Evolutionary conservation across 352 stramenopile species (phyloP).

Genomic region (Phytophthora cactorum): DNA sequence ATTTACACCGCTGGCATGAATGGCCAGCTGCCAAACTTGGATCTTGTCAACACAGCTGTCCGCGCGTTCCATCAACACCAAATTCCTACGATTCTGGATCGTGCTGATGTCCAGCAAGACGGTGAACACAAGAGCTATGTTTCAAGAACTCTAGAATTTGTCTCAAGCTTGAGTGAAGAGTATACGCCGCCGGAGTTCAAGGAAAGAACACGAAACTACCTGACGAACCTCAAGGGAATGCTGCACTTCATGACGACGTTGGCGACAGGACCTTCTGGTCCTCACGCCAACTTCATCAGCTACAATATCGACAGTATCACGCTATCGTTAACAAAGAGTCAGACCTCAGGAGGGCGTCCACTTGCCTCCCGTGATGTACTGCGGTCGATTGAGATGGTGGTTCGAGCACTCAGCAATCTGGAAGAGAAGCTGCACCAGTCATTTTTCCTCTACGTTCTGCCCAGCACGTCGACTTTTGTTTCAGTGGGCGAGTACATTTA

Average conservation of each 20-base stretch:
- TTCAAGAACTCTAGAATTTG: slow-evolving; percentile 1
- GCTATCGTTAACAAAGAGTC: slow-evolving; percentile 41
- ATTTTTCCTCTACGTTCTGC: slow-evolving; percentile 89
- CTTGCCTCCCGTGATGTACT: slow-evolving; percentile 49
- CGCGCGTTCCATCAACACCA: slow-evolving; percentile 51
- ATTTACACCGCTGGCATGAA: slow-evolving; percentile 80
- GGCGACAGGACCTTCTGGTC: slow-evolving; percentile 60
- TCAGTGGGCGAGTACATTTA: slow-evolving; percentile 91
- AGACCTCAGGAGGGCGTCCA: slow-evolving; percentile 14
- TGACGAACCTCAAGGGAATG: slow-evolving; percentile 68
- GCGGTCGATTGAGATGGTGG: slow-evolving; percentile 64
- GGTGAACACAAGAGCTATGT: slow-evolving; percentile 11
- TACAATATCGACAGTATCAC: slow-evolving; percentile 90
- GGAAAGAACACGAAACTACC: slow-evolving; percentile 41
- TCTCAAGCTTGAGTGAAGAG: slow-evolving; percentile 15
- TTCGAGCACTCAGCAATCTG: slow-evolving; percentile 86
- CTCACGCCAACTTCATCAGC: slow-evolving; percentile 81
- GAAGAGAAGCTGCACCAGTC: slow-evolving; percentile 91
- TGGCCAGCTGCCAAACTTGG: slow-evolving; percentile 86
- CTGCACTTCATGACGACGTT: slow-evolving; percentile 85
- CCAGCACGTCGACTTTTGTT: slow-evolving; percentile 75
- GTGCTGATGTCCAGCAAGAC: slow-evolving; percentile 26
- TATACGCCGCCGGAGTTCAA: slow-evolving; percentile 27
- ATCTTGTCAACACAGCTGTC: slow-evolving; percentile 86
- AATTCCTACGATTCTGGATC: slow-evolving; percentile 60